A percentile compares a stretch with the other conserved stretches of the same genome.
Conservation (phyloP, 2,329 filamentous ascomycete species). For the Pyrenophora graminea region DNA sequence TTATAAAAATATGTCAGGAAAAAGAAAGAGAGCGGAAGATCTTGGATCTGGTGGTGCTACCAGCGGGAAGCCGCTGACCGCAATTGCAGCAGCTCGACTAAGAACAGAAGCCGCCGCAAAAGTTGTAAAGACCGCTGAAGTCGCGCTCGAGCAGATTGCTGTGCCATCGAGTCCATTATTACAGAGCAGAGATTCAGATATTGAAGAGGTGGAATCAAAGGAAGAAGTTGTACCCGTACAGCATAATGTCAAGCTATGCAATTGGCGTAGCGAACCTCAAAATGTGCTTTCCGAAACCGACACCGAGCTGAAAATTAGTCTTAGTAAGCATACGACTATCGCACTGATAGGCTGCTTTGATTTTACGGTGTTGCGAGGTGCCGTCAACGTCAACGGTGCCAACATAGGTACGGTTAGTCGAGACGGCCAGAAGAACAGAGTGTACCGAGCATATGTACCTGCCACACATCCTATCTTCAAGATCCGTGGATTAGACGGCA, state of each 20-base stretch:
- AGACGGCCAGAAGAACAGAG: slow-evolving; percentile 17
- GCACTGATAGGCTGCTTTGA: slow-evolving; percentile 67
- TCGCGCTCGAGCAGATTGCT: slow-evolving; percentile 17
- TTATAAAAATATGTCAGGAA: slow-evolving; percentile 38
- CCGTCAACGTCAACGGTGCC: slow-evolving; percentile 68
- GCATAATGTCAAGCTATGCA: slow-evolving; percentile 38
- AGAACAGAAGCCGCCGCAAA: slow-evolving; percentile 28
- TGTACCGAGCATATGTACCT: slow-evolving; percentile 66
- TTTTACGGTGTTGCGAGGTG: slow-evolving; percentile 64
- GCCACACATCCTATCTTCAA: slow-evolving; percentile 72
- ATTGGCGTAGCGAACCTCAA: slow-evolving; percentile 31
- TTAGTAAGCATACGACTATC: slow-evolving; percentile 43
- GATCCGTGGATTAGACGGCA: slow-evolving; percentile 61
- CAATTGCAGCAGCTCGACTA: slow-evolving; percentile 41
- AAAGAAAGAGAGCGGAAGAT: slow-evolving; percentile 33
- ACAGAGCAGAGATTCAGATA: slow-evolving; percentile 19
- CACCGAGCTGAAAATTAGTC: slow-evolving; percentile 30
- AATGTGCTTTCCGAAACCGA: slow-evolving; percentile 32
- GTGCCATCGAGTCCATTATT: slow-evolving; percentile 22
- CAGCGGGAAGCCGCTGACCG: slow-evolving; percentile 34
- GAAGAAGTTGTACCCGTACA: slow-evolving; percentile 16
- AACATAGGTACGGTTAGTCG: slow-evolving; percentile 55
- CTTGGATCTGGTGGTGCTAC: background rate
- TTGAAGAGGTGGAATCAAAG: slow-evolving; percentile 25
- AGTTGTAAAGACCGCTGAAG: slow-evolving; percentile 12